Conservation (phyloP, 495 filamentous ascomycete genomes). For the Zalerion maritima region DNA sequence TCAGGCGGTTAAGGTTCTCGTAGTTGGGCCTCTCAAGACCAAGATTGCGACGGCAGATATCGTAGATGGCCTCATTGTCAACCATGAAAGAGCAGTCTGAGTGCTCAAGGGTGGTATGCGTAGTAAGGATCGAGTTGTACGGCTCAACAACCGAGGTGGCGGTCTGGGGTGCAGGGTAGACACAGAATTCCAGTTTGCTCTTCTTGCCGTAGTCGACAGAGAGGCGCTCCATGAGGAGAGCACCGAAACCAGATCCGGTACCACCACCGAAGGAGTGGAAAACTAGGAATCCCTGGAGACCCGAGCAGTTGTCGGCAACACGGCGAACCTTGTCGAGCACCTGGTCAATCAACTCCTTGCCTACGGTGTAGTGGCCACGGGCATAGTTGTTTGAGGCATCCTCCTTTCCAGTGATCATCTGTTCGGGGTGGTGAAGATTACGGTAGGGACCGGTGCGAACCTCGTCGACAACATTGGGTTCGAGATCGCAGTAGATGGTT, state of each 20-base stretch:
- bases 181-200: conserved; percentile 98
- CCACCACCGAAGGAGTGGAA: conserved; percentile 99
- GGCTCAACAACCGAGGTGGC: conserved; percentile 96
- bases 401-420: conserved; percentile 99
- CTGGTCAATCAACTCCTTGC: conserved; percentile 96
- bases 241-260: conserved; percentile 96
- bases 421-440: conserved; percentile 91
- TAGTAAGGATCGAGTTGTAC: conserved; percentile 98
- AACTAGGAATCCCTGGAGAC: conserved; percentile 95
- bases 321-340: conserved; percentile 92
- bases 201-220: conserved; percentile 99
- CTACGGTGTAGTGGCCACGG: conserved; percentile 96
- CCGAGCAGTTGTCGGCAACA: conserved; percentile 90
- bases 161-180: conserved; percentile 94
- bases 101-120: conserved; percentile 97
- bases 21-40: conserved; percentile 93
- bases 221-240: conserved; percentile 92
- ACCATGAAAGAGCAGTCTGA: conserved; percentile 99
- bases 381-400: conserved; percentile 99
- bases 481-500: conserved; percentile 98
- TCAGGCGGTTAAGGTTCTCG: conserved; percentile 96
- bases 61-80: conserved; percentile 99
- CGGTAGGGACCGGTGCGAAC: conserved; percentile 96
- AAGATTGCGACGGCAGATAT: conserved; percentile 95
- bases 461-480: conserved; percentile 99